Conservation (phyloP, 352 stramenopile species). For the Phytopythium delawarense region DNA sequence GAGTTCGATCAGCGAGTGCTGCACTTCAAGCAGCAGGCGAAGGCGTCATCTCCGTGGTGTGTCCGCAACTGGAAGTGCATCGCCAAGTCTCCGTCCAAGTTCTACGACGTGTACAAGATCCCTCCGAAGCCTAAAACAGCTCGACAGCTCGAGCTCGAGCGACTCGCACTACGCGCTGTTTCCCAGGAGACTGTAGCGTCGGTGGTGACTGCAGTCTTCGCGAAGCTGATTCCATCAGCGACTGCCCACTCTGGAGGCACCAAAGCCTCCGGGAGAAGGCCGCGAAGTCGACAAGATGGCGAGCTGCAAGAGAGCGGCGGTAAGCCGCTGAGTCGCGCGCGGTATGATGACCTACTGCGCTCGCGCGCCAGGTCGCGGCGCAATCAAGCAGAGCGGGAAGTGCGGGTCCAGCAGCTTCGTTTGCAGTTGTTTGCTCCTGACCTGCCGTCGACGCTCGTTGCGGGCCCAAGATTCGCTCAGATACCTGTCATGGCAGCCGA, state of each 20-base stretch:
- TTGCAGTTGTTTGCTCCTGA: conserved; percentile 40
- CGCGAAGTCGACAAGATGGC: neutral
- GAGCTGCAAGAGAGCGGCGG: neutral
- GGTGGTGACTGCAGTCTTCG: conserved; percentile 28
- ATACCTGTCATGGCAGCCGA: neutral
- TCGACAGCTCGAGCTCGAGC: conserved; percentile 37
- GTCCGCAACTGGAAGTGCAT: conserved; percentile 47
- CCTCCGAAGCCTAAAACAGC: conserved; percentile 34
- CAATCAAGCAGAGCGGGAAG: conserved; percentile 30
- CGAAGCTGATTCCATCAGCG: conserved; percentile 23
- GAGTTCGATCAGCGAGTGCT: conserved; percentile 39
- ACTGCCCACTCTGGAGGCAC: neutral
- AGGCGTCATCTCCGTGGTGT: conserved; percentile 52
- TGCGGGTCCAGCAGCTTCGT: conserved; percentile 25
- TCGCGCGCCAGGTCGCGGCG: conserved; percentile 11
- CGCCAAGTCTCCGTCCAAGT: conserved; percentile 32
- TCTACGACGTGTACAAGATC: conserved; percentile 51
- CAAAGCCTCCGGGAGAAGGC: conserved; percentile 8
- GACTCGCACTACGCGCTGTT: conserved; percentile 15
- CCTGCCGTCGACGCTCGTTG: neutral
- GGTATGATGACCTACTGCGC: neutral
- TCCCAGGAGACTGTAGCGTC: conserved; percentile 27
- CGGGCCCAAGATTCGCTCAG: neutral
- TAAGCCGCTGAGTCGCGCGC: neutral
- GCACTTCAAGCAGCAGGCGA: conserved; percentile 36